These are phyloP conservation scores for Pisolithus sp. DNA, from an alignment of 768 basidiomycete species.

Conservation along the genomic window DNA sequence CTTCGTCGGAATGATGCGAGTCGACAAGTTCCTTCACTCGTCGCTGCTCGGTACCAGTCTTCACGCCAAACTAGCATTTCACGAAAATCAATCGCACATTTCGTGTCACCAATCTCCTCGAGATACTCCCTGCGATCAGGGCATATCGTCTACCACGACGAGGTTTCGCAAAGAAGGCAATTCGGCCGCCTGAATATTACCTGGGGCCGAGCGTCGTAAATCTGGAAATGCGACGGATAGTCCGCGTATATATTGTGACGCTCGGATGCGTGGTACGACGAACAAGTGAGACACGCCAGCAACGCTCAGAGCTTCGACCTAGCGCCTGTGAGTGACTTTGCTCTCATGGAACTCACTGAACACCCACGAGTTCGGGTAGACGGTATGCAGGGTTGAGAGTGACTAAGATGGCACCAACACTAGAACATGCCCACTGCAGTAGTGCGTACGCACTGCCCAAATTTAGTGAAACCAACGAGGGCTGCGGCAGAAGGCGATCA, in stretches of 20 bases:
- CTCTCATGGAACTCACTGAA: not conserved
- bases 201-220: conserved; percentile 41
- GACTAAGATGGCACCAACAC: conserved; percentile 74
- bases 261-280: conserved; percentile 61
- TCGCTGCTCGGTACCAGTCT: conserved; percentile 36
- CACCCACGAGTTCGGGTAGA: conserved; percentile 57
- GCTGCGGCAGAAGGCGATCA: conserved; percentile 5
- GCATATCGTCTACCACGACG: conserved; percentile 60
- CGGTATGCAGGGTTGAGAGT: conserved; percentile 82
- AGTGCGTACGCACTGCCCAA: conserved; percentile 61
- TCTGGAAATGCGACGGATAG: conserved; percentile 54
- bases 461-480: not conserved
- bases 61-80: conserved; percentile 68
- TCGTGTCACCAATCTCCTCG: conserved; percentile 35
- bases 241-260: conserved; percentile 57
- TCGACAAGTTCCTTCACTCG: conserved; percentile 37
- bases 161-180: conserved; percentile 60
- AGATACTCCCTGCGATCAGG: conserved; percentile 34
- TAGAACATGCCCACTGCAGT: conserved; percentile 84
- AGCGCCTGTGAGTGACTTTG: conserved; percentile 1
- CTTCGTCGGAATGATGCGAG: conserved; percentile 52
- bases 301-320: conserved; percentile 59
- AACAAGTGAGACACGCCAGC: conserved; percentile 66
- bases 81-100: conserved; percentile 59
- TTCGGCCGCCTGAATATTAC: conserved; percentile 49